Evolutionary conservation across 352 stramenopile genomes (phyloP).

Genomic region (Pythium apleroticum): DNA sequence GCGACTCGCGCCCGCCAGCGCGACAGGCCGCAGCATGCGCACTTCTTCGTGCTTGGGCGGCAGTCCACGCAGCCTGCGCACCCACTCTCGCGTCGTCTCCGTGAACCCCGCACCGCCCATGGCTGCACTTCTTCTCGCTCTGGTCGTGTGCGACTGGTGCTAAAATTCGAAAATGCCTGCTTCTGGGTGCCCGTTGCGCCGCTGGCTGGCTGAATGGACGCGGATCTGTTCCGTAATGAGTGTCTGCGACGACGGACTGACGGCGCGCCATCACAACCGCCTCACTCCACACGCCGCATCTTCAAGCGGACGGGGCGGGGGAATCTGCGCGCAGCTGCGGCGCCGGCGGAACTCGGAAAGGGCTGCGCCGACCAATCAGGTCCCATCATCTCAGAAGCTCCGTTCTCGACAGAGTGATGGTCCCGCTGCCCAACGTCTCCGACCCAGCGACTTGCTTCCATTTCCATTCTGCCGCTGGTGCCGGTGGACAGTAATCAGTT

Average conservation of each 20-base stretch:
- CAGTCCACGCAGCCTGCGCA: slow-evolving; percentile 46
- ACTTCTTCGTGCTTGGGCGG: slow-evolving; percentile 59
- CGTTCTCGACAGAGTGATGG: not conserved
- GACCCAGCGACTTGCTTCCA: not conserved
- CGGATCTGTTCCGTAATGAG: not conserved
- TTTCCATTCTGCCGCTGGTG: not conserved
- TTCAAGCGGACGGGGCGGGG: slow-evolving; percentile 1
- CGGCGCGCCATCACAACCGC: slow-evolving; percentile 1
- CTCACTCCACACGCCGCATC: not conserved
- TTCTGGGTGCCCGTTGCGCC: not conserved
- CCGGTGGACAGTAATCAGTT: no score
- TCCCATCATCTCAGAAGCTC: slow-evolving; percentile 1
- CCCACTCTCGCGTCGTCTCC: slow-evolving; percentile 43
- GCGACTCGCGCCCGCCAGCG: slow-evolving; percentile 67
- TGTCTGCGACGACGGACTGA: not conserved
- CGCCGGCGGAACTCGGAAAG: slow-evolving; percentile 1
- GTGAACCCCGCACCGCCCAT: slow-evolving; percentile 46
- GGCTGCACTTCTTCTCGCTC: not conserved
- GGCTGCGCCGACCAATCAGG: not conserved
- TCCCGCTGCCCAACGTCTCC: not conserved
- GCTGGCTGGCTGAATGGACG: not conserved
- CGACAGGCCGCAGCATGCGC: slow-evolving; percentile 56
- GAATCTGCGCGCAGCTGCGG: not conserved
- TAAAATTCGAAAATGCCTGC: not conserved
- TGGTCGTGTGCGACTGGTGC: not conserved